Evolutionary conservation across 2,329 filamentous ascomycete genomes (phyloP).

Genomic region (Colletotrichum karsti): DNA sequence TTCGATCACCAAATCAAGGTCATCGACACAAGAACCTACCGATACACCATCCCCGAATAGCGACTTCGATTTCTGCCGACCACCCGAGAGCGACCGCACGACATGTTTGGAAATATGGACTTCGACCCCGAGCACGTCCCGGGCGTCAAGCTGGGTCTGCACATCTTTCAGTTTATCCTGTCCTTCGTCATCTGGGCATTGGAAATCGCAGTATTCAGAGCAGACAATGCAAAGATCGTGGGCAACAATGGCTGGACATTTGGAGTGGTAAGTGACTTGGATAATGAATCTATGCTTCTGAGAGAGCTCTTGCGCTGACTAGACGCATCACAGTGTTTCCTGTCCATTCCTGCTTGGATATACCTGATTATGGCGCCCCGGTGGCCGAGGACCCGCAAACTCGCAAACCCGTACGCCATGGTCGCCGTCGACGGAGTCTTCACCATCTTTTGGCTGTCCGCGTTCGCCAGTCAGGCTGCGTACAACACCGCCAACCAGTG

Average conservation of each 20-base stretch:
- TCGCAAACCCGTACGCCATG: slow-evolving; percentile 71
- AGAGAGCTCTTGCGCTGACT: slow-evolving; percentile 9
- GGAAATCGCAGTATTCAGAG: slow-evolving; percentile 66
- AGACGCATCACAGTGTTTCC: slow-evolving; percentile 63
- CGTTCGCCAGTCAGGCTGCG: slow-evolving; percentile 71
- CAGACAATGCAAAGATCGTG: slow-evolving; percentile 56
- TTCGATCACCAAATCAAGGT: slow-evolving; percentile 11
- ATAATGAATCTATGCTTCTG: background rate
- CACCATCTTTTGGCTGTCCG: slow-evolving; percentile 71
- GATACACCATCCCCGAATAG: background rate
- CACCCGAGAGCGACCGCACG: slow-evolving; percentile 15
- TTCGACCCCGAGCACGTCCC: slow-evolving; percentile 64
- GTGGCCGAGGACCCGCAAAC: slow-evolving; percentile 67
- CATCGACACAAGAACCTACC: background rate
- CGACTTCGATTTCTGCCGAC: background rate
- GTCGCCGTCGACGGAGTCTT: slow-evolving; percentile 65
- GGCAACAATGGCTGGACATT: slow-evolving; percentile 72
- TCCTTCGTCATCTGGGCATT: slow-evolving; percentile 66
- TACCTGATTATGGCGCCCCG: slow-evolving; percentile 72
- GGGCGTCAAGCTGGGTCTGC: slow-evolving; percentile 64
- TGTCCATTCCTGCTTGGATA: slow-evolving; percentile 70
- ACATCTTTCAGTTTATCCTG: slow-evolving; percentile 62
- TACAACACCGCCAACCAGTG: slow-evolving; percentile 68
- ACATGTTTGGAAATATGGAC: slow-evolving; percentile 58
- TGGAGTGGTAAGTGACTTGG: slow-evolving; percentile 61